Evolutionary conservation across 2,329 filamentous ascomycete genomes (phyloP).

Genomic region (Leptodontidium sp.): DNA sequence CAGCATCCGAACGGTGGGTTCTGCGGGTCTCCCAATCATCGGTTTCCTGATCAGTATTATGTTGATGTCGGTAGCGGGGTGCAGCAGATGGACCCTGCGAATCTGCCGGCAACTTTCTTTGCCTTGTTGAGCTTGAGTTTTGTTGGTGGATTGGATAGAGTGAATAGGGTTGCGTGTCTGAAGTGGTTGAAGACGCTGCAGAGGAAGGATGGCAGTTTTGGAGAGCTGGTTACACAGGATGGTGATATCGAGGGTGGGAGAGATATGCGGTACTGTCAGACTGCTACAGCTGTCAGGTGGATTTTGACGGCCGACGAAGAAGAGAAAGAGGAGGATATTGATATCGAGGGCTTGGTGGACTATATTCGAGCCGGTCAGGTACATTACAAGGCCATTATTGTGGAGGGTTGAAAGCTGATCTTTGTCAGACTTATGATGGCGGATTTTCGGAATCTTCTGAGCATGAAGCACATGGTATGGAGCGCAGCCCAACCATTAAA

Average conservation of each 20-base stretch:
- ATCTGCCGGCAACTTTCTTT: constrained; percentile 89
- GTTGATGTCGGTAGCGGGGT: constrained; percentile 49
- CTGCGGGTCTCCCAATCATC: constrained; percentile 80
- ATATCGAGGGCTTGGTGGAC: constrained; percentile 72
- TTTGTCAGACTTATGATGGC: constrained; percentile 45
- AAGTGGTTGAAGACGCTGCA: constrained; percentile 80
- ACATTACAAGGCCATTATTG: constrained; percentile 32
- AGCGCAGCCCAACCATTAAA: not conserved
- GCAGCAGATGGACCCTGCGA: constrained; percentile 77
- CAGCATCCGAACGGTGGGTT: constrained; percentile 91
- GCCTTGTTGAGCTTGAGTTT: constrained; percentile 78
- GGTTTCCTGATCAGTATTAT: constrained; percentile 47
- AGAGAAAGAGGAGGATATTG: constrained; percentile 75
- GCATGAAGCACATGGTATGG: constrained; percentile 47
- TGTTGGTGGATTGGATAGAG: constrained; percentile 64
- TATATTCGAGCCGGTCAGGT: constrained; percentile 75
- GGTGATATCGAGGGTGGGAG: constrained; percentile 75
- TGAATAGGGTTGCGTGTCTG: constrained; percentile 73
- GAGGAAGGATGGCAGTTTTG: constrained; percentile 87
- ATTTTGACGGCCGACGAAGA: constrained; percentile 73
- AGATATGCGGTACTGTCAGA: constrained; percentile 89
- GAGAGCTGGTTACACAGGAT: constrained; percentile 72
- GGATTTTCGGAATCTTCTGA: constrained; percentile 46
- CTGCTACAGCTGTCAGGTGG: constrained; percentile 83
- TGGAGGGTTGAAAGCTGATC: constrained; percentile 29